phyloP scores from a whole-genome alignment of 2,329 filamentous ascomycete genomes.

The Bimuria novae-zelandiae region DNA sequence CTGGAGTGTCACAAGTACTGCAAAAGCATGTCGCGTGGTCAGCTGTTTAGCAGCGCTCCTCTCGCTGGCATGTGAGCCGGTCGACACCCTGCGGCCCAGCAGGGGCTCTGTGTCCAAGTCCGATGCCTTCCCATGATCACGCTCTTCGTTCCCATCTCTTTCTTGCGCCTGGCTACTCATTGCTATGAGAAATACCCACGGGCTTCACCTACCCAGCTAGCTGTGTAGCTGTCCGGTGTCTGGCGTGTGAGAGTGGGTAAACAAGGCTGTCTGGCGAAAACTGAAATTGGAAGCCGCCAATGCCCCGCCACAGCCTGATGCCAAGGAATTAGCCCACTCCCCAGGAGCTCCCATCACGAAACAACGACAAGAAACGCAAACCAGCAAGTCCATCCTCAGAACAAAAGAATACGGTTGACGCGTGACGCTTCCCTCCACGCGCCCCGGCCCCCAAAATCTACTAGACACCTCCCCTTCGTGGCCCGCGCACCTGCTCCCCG shows the following conservation, averaged over 20 bases:
- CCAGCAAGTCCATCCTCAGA: conserved; percentile 17
- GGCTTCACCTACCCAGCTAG: background rate
- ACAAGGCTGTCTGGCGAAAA: background rate
- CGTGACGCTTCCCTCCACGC: background rate
- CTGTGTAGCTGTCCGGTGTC: background rate
- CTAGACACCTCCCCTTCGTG: background rate
- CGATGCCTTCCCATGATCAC: conserved; percentile 12
- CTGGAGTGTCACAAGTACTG: conserved; percentile 66
- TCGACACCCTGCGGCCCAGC: conserved; percentile 23
- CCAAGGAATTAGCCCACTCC: conserved; percentile 20
- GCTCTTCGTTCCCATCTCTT: conserved; percentile 24
- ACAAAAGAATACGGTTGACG: conserved; percentile 9
- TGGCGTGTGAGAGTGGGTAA: background rate
- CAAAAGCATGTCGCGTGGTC: conserved; percentile 53
- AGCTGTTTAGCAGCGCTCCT: conserved; percentile 33
- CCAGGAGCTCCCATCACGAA: conserved; percentile 23
- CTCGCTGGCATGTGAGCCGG: conserved; percentile 17
- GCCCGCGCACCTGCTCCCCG: conserved; percentile 22
- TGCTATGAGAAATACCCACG: background rate
- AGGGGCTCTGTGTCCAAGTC: conserved; percentile 34
- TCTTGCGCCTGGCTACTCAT: conserved; percentile 4
- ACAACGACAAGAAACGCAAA: conserved; percentile 26
- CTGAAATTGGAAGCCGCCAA: conserved; percentile 9
- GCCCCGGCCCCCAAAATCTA: background rate
- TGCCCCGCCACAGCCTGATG: conserved; percentile 8